Evolutionary conservation across 257 asterid genomes (phyloP), one percentile per base, ranked within the genome.

Genomic region (Catharanthus roseus): DNA sequence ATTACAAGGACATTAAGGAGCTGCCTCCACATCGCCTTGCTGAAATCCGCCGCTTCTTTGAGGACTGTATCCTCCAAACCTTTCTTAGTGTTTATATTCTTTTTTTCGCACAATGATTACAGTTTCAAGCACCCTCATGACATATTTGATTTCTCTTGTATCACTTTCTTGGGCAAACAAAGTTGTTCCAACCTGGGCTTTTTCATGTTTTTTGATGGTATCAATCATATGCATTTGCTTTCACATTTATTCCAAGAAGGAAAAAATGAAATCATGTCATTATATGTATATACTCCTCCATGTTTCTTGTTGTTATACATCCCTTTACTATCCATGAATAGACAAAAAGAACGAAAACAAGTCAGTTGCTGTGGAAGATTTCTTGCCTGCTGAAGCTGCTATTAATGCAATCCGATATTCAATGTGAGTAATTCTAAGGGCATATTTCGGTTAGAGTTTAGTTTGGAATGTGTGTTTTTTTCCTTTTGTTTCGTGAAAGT

Each of bases 331-430:
- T 31, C 26, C 29, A 23, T 55, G 24, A 70, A 79, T 65, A 91
- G 97, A 91, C 80, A 89, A 91, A 36, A 89, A 87, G 87, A 91
- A 91, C 62, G 97, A 91, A 85, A 89, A 91, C 90, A 89, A 89
- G 80, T 70, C 87, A 1, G 96, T 91, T 63, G 91, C 86, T 0
- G 97, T 91, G 77, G 95, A 91, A 79, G 95, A 89, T 77, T 91
- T 91, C 74, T 86, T 91, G 60, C 92, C 97, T 23, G 85, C 91
- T 74, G 88, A 79, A 75, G 65, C 91, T 39, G 97, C 97, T 18
- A 50, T 81, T 36, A 87, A 87, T 0, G 97, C 96, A 50, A 84
- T 89, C 77, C 82, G 79, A 75, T 76, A 91, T 82, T 89, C 97
- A 75, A 89, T 91, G 97, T 91, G 65, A 85, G 91, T 81, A 23